Base-by-base conservation (phyloP, 805 yeast genomes). In the Spathaspora boniae region DNA sequence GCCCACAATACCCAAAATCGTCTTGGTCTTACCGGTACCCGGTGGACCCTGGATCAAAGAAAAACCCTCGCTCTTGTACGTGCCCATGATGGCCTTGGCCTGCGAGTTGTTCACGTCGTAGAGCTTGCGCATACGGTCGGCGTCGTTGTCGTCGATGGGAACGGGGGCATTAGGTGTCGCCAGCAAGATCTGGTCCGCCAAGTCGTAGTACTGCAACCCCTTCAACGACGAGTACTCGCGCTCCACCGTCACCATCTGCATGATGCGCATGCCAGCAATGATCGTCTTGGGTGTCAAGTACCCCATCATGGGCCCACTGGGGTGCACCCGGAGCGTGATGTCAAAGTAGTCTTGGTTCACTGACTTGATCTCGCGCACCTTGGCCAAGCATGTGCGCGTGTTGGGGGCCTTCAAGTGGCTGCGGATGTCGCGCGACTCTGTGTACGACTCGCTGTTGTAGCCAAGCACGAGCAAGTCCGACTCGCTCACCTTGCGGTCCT, bases 21-120 rank as follows among this genome's bases (percentile, higher is more conserved):
- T 93, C 55, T 91, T 94, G 1, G 99, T 94, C 57, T 93, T 93
- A 67, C 99, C 99, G 0, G 98, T 91, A 59, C 99, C 99, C 0
- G 99, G 99, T 0, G 99, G 99, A 39, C 97, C 99, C 62, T 93
- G 98, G 56, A 93, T 89, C 35, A 93, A 68, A 0, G 94, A 81
- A 53, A 93, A 87, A 0, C 98, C 99, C 1, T 68, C 68, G 6
- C 74, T 66, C 16, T 68, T 56, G 20, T 79, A 76, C 0, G 95
- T 74, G 1, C 87, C 86, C 9, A 81, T 69, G 40, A 93, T 86
- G 0, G 98, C 98, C 20, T 62, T 70, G 0, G 98, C 98, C 60
- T 93, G 99, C 0, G 98, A 91, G 18, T 73, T 70, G 60, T 94
- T 93, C 24, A 89, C 83, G 15, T 72, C 66, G 46, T 78, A 82